Conservation (phyloP, 176 grass and related monocot species). For the Pharus latifolius region DNA sequence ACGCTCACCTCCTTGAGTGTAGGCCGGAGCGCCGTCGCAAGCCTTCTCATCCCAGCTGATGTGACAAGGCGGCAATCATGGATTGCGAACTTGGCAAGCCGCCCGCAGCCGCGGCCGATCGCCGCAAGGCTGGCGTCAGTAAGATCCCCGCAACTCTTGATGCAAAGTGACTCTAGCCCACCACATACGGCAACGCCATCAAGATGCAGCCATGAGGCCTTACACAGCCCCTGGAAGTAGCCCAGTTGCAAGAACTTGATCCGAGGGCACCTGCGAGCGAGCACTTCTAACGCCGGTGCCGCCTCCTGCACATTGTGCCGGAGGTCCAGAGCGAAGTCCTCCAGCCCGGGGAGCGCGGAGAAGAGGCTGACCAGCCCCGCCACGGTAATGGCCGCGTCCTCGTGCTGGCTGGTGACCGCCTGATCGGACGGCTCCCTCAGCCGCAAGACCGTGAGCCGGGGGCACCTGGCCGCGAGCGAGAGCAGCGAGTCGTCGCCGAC, state of each 20-base stretch:
- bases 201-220: constrained; percentile 57
- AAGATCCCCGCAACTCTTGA: constrained; percentile 77
- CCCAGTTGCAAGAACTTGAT: constrained; percentile 65
- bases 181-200: constrained; percentile 84
- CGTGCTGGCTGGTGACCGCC: constrained; percentile 11
- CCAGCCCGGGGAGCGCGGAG: constrained; percentile 39
- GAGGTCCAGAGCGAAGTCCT: constrained; percentile 73
- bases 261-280: constrained; percentile 44
- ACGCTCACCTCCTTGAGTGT: constrained; percentile 69
- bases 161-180: constrained; percentile 51
- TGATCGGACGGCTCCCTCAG: constrained; percentile 58
- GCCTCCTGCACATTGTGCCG: constrained; percentile 56
- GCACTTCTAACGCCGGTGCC: constrained; percentile 49
- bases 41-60: constrained; percentile 37
- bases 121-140: constrained; percentile 47
- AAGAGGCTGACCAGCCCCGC: constrained; percentile 57
- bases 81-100: constrained; percentile 56
- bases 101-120: constrained; percentile 67
- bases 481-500: constrained; percentile 51
- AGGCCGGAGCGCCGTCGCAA: constrained; percentile 25
- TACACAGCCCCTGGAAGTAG: constrained; percentile 73
- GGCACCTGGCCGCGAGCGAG: constrained; percentile 44
- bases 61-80: constrained; percentile 57
- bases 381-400: constrained; percentile 50
- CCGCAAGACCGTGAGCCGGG: constrained; percentile 45